A percentile compares a stretch with the other conserved stretches of the same genome.
phyloP scores from a whole-genome alignment of 495 filamentous ascomycete genomes.

The Tetracladium marchalianum region DNA sequence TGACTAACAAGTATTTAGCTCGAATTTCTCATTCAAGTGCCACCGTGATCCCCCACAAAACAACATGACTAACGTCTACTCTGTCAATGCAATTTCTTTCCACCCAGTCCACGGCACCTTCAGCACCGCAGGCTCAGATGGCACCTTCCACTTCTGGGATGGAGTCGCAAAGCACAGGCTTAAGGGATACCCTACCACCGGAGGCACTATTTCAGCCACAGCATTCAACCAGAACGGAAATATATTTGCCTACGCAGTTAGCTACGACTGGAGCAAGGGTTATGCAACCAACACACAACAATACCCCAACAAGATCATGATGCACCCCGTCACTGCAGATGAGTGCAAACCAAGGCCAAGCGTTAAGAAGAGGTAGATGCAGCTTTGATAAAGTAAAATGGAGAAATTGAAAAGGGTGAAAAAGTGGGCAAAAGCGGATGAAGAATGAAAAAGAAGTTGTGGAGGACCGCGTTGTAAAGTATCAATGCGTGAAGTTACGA shows the following conservation, averaged over 20 bases:
- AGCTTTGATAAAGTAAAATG: not conserved
- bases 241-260: conserved; percentile 84
- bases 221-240: conserved; percentile 67
- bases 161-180: conserved; percentile 79
- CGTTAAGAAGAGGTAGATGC: conserved; percentile 52
- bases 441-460: not conserved
- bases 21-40: conserved; percentile 90
- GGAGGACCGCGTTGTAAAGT: conserved; percentile 3
- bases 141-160: conserved; percentile 87
- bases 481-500: not conserved
- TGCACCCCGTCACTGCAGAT: conserved; percentile 66
- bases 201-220: conserved; percentile 68
- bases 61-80: conserved; percentile 67
- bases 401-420: not conserved
- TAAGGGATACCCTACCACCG: conserved; percentile 79
- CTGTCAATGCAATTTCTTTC: conserved; percentile 84
- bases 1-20: conserved; percentile 28
- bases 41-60: conserved; percentile 67
- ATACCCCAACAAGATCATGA: conserved; percentile 73
- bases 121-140: conserved; percentile 81
- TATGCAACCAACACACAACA: conserved; percentile 61
- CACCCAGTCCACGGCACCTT: conserved; percentile 83
- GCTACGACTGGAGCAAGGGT: conserved; percentile 94
- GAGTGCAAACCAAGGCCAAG: conserved; percentile 74
- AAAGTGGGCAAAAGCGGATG: not conserved